Evolutionary conservation across 805 yeast species (phyloP).

Genomic region (Candida insectorum): DNA sequence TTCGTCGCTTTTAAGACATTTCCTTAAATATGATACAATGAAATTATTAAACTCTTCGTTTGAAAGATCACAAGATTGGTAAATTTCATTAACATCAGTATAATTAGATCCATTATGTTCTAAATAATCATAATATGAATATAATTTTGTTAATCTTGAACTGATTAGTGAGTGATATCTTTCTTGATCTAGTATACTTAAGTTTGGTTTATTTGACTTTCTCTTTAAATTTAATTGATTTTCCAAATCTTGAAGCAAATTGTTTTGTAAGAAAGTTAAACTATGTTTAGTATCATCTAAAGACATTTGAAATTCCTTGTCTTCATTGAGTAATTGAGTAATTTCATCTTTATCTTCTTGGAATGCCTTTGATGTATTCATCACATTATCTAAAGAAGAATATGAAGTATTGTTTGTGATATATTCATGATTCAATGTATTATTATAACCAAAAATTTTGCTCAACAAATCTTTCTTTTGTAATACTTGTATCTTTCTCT

Average conservation of each 20-base stretch:
- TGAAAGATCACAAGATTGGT: too few species aligned
- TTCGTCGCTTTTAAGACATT: constrained; percentile 21
- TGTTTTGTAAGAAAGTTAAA: constrained; percentile 11
- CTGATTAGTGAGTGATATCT: constrained; percentile 21
- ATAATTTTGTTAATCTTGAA: constrained; percentile 18
- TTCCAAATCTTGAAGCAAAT: constrained; percentile 3
- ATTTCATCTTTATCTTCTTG: constrained; percentile 44
- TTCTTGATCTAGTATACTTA: constrained; percentile 25
- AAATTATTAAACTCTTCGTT: constrained; percentile 24
- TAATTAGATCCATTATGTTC: constrained; percentile 5
- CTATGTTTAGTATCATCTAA: constrained; percentile 22
- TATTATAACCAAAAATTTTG: constrained; percentile 36
- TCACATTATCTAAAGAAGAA: constrained; percentile 32
- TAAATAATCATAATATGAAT: too few species aligned
- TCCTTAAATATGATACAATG: constrained; percentile 26
- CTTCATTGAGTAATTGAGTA: constrained; percentile 27
- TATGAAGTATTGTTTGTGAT: constrained; percentile 40
- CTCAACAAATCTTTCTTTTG: constrained; percentile 39
- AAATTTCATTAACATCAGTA: too few species aligned
- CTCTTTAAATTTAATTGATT: too few species aligned
- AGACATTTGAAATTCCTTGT: constrained; percentile 22
- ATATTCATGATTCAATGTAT: constrained; percentile 36
- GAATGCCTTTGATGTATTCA: constrained; percentile 35
- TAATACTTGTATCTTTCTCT: constrained; percentile 36
- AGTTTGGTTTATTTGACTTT: constrained; percentile 1